Evolutionary conservation across 352 stramenopile genomes (phyloP).

Genomic region (Globisporangium heterothallicum): DNA sequence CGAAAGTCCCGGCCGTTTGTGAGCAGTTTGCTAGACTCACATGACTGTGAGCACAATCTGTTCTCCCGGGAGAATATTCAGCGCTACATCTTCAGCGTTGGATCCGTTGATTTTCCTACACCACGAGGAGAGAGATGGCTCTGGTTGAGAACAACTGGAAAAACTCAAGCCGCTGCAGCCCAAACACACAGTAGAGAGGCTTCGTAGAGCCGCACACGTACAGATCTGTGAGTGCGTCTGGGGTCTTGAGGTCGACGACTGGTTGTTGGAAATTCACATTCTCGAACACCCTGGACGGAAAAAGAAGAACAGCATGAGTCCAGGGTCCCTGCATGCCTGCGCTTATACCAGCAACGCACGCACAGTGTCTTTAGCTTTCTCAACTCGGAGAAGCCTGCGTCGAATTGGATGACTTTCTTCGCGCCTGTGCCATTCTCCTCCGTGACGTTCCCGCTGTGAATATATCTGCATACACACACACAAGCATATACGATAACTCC

Average conservation of each 20-base stretch:
- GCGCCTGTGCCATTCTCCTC: background rate
- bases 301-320: background rate
- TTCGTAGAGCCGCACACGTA: no score
- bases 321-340: no score
- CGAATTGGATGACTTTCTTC: conserved; percentile 4
- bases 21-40: no score
- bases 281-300: conserved; percentile 14
- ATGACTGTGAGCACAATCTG: conserved; percentile 3
- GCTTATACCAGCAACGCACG: background rate
- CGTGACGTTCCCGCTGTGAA: conserved; percentile 13
- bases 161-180: no score
- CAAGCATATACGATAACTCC: background rate
- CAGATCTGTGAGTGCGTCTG: conserved; percentile 18
- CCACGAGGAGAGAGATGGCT: background rate
- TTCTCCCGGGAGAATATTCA: conserved; percentile 8
- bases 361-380: conserved; percentile 12
- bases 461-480: conserved; percentile 4
- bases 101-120: conserved; percentile 15
- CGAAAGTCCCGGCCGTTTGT: no score
- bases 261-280: conserved; percentile 20
- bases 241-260: conserved; percentile 11
- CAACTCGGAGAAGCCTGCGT: conserved; percentile 16
- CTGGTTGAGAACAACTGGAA: no score
- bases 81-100: conserved; percentile 17
- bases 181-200: no score